A percentile compares a stretch with the other conserved stretches of the same genome.
These are phyloP conservation scores for Mycena polygramma DNA, from an alignment of 768 basidiomycete genomes.

Conservation along the genomic window DNA sequence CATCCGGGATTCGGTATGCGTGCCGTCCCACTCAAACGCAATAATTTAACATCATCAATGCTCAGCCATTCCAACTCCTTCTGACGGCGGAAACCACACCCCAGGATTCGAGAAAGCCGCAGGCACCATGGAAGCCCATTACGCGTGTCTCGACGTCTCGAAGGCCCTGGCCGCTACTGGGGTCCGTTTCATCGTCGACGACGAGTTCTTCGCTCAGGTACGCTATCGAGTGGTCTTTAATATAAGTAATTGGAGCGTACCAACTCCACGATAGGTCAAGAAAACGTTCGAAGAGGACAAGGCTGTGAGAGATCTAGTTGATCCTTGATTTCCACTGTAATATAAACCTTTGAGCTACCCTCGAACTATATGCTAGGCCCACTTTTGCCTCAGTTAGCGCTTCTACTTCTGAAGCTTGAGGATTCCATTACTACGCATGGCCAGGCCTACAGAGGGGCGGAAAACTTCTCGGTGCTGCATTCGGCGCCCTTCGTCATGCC, in stretches of 20 bases:
- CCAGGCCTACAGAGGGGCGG: no score
- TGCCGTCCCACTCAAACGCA: slow-evolving; percentile 1
- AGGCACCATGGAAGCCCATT: slow-evolving; percentile 69
- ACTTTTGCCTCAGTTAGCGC: not conserved
- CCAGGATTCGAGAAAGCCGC: slow-evolving; percentile 75
- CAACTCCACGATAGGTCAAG: slow-evolving; percentile 62
- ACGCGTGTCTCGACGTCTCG: slow-evolving; percentile 74
- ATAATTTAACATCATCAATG: not conserved
- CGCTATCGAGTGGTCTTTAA: slow-evolving; percentile 21
- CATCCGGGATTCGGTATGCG: slow-evolving; percentile 78
- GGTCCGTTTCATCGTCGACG: slow-evolving; percentile 77
- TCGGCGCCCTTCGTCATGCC: no score
- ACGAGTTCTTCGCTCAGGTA: slow-evolving; percentile 71
- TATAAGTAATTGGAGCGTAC: no score
- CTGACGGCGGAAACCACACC: slow-evolving; percentile 85
- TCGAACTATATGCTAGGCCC: not conserved
- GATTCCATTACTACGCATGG: no score
- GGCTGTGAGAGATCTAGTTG: slow-evolving; percentile 30
- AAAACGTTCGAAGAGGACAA: slow-evolving; percentile 64
- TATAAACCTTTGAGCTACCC: not conserved
- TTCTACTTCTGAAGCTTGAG: no score
- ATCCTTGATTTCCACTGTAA: not conserved
- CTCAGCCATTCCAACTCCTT: slow-evolving; percentile 80
- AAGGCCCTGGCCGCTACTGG: slow-evolving; percentile 82
- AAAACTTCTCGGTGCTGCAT: no score